A percentile compares a stretch with the other conserved stretches of the same genome.
phyloP scores from a whole-genome alignment of 169 alveolate genomes.

The Neospora caninum region DNA sequence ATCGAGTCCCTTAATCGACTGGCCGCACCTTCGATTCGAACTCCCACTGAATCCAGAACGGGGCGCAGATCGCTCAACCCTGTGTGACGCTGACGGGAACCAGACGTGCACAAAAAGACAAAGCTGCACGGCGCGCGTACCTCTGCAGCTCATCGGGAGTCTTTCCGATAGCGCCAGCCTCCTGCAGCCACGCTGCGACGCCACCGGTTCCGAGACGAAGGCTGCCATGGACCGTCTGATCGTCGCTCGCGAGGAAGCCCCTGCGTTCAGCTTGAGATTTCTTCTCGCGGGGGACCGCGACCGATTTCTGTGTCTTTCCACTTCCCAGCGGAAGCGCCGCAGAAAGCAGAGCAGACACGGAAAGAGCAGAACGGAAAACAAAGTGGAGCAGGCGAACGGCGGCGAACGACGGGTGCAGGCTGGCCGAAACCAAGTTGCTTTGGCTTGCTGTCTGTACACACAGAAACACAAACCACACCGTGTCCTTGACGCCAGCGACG shows the following conservation, averaged over 20 bases:
- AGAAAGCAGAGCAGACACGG: background rate
- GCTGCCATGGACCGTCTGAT: background rate
- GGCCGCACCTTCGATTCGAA: too few species aligned
- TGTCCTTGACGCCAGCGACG: too few species aligned
- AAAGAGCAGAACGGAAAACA: background rate
- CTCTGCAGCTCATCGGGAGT: background rate
- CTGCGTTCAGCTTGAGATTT: background rate
- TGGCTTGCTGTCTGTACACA: background rate
- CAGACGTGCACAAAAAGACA: background rate
- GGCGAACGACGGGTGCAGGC: background rate
- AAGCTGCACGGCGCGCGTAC: background rate
- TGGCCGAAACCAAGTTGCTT: background rate
- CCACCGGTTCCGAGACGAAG: background rate
- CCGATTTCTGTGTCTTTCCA: background rate
- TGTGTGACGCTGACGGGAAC: background rate
- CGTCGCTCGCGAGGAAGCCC: background rate
- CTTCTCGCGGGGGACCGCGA: background rate
- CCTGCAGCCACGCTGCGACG: background rate
- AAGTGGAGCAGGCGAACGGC: slow-evolving; percentile 31
- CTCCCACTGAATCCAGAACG: background rate
- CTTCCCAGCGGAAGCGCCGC: background rate
- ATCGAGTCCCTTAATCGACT: too few species aligned
- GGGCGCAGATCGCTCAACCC: background rate
- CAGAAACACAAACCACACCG: too few species aligned
- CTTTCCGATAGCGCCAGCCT: background rate